Evolutionary conservation across 345 rosid species (phyloP).

Genomic region (Citrus inodora): DNA sequence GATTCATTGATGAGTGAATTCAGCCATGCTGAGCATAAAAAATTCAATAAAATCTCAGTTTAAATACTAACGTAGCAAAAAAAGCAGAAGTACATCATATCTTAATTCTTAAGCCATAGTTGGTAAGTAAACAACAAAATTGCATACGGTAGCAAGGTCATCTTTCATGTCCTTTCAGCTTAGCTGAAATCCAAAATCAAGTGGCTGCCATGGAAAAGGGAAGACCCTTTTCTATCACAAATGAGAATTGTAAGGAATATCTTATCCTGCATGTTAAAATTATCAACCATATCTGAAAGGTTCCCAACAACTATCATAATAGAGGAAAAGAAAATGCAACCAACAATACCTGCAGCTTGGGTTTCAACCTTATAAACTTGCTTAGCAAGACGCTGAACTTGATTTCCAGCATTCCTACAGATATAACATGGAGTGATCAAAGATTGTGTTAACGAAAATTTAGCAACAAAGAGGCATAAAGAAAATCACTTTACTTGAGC

Average conservation of each 20-base stretch:
- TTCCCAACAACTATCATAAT: not conserved
- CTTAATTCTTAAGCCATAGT: not conserved
- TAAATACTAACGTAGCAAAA: not conserved
- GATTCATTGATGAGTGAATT: not conserved
- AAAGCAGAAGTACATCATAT: too few relatives aligned
- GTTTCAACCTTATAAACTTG: slow-evolving; percentile 73
- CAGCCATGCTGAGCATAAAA: not conserved
- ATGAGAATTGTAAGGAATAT: not conserved
- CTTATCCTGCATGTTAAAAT: not conserved
- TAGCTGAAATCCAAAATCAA: not conserved
- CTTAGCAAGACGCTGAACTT: slow-evolving; percentile 64
- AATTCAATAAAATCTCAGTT: not conserved
- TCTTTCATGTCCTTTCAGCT: not conserved
- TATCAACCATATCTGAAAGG: not conserved
- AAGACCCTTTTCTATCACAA: not conserved
- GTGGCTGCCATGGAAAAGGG: not conserved
- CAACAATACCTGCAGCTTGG: slow-evolving; percentile 61
- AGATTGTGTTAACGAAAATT: not conserved
- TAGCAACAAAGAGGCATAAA: not conserved
- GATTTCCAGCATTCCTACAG: slow-evolving; percentile 68
- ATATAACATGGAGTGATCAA: slow-evolving; percentile 15
- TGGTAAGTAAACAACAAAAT: not conserved
- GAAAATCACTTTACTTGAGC: slow-evolving; percentile 47
- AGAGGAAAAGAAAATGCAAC: not conserved
- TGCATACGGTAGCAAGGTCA: not conserved